These are phyloP conservation scores for Arabis alpina DNA, from an alignment of 345 rosid species.

Conservation along the genomic window DNA sequence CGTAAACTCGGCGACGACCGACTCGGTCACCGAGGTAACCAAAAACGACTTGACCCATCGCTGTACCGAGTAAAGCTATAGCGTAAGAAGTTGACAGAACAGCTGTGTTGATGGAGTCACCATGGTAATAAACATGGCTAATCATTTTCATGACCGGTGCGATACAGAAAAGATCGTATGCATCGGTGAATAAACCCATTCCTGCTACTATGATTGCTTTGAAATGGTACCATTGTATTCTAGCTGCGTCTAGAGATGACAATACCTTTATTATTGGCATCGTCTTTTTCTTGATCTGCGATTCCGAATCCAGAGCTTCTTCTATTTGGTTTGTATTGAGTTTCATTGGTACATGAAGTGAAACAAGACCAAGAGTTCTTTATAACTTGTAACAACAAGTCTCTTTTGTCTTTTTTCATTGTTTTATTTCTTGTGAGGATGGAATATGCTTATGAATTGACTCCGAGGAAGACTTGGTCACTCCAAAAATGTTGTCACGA, in stretches of 20 bases:
- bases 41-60: slow-evolving; percentile 61
- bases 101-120: slow-evolving; percentile 31
- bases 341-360: background rate
- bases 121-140: slow-evolving; percentile 48
- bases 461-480: slow-evolving; percentile 42
- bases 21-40: slow-evolving; percentile 66
- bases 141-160: slow-evolving; percentile 51
- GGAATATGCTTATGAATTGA: slow-evolving; percentile 40
- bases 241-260: slow-evolving; percentile 49
- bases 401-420: background rate
- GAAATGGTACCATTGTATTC: slow-evolving; percentile 58
- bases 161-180: slow-evolving; percentile 58
- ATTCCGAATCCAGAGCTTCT: slow-evolving; percentile 39
- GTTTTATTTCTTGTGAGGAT: background rate
- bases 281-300: slow-evolving; percentile 38
- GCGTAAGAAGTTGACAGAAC: slow-evolving; percentile 46
- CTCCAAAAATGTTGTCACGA: slow-evolving; percentile 31
- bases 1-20: slow-evolving; percentile 74
- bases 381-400: background rate
- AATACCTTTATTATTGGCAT: slow-evolving; percentile 35
- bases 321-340: background rate
- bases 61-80: slow-evolving; percentile 65
- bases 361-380: slow-evolving; percentile 21
- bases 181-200: slow-evolving; percentile 60
- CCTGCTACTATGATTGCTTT: slow-evolving; percentile 53